Percentiles rank a stretch among this genome's conserved stretches.
Conservation (phyloP, 192 early-diverging fungal species). For the Phlyctochytrium arcticum region DNA sequence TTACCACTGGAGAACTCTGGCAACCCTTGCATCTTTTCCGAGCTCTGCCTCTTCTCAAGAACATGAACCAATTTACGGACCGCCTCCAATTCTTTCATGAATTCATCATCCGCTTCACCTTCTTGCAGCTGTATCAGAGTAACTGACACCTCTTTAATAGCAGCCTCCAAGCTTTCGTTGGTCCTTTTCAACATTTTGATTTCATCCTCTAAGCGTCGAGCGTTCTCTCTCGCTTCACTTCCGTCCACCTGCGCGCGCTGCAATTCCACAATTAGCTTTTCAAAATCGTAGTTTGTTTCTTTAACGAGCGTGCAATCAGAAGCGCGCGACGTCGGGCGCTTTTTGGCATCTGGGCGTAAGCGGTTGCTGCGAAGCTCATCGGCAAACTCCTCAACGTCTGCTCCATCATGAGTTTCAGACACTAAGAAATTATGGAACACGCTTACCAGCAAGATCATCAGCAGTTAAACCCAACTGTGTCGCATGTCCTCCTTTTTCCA, state of each 20-base stretch:
- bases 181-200: neutral
- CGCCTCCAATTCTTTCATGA: neutral
- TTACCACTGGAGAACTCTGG: constrained; percentile 6
- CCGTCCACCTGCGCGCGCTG: constrained; percentile 40
- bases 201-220: constrained; percentile 25
- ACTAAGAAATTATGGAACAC: too few species aligned
- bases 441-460: constrained; percentile 35
- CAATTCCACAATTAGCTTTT: constrained; percentile 40
- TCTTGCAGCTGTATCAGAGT: constrained; percentile 23
- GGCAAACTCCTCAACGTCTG: constrained; percentile 46
- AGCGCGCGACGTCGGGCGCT: too few species aligned
- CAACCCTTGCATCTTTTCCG: constrained; percentile 13
- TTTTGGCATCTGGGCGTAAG: too few species aligned
- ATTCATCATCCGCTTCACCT: neutral
- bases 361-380: constrained; percentile 29
- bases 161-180: constrained; percentile 32
- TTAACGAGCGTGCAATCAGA: too few species aligned
- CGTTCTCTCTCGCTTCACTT: constrained; percentile 30
- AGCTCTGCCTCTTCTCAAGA: constrained; percentile 24
- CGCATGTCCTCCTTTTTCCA: constrained; percentile 40
- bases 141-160: constrained; percentile 40
- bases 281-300: too few species aligned
- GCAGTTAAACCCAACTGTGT: constrained; percentile 43
- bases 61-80: constrained; percentile 30
- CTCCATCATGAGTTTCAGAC: neutral